These are phyloP conservation scores for Apiospora kogelbergensis DNA, from an alignment of 2,329 filamentous ascomycete genomes.

Conservation along the genomic window DNA sequence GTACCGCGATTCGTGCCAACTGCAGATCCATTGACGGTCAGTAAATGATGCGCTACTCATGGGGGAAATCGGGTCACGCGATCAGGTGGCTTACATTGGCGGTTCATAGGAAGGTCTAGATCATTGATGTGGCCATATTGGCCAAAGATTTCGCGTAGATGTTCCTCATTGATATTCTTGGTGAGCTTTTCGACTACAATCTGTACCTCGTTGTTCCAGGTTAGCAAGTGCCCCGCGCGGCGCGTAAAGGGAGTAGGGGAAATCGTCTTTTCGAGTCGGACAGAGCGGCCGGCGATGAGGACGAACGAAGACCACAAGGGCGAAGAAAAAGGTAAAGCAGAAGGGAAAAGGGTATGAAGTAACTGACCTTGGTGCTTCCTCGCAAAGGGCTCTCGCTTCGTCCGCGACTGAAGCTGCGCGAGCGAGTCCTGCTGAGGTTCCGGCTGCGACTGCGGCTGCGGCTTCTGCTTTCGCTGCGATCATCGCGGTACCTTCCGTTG, in stretches of 20 bases:
- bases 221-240: background rate
- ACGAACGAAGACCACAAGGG: background rate
- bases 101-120: constrained; percentile 86
- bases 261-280: background rate
- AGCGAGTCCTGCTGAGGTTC: constrained; percentile 28
- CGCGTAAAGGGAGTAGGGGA: background rate
- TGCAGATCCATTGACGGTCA: constrained; percentile 33
- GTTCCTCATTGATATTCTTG: constrained; percentile 87
- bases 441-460: constrained; percentile 21
- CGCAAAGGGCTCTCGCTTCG: constrained; percentile 37
- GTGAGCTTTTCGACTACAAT: constrained; percentile 96
- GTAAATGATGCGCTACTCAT: background rate
- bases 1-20: constrained; percentile 86
- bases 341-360: background rate
- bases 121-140: constrained; percentile 83
- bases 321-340: background rate
- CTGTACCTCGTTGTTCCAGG: constrained; percentile 42
- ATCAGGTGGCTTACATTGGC: constrained; percentile 62
- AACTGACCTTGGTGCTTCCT: constrained; percentile 53
- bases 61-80: background rate
- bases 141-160: constrained; percentile 90
- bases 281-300: too few relatives aligned
- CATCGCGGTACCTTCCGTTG: constrained; percentile 23
- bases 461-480: constrained; percentile 18
- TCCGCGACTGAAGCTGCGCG: constrained; percentile 28